Evolutionary conservation across 2,329 filamentous ascomycete genomes (phyloP).

Genomic region (Aspergillus pseudoglaucus): DNA sequence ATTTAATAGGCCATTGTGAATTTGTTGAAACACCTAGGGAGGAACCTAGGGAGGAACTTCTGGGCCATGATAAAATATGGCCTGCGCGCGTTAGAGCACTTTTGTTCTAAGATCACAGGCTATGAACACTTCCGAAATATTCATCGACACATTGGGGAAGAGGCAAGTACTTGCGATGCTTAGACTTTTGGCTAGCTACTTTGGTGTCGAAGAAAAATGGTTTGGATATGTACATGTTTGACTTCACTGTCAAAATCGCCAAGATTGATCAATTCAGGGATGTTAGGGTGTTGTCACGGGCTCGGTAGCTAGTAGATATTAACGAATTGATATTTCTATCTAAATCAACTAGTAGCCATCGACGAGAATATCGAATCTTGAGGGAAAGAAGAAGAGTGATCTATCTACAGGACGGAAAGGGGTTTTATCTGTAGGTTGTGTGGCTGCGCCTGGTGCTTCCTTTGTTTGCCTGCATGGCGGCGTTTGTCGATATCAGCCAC

Average conservation of each 20-base stretch:
- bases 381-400: too few species aligned
- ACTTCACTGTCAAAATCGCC: conserved; percentile 49
- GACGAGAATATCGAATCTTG: conserved; percentile 24
- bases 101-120: neutral
- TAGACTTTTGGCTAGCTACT: conserved; percentile 44
- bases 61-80: conserved; percentile 61
- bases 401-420: too few species aligned
- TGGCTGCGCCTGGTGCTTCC: too few species aligned
- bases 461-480: too few species aligned
- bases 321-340: too few species aligned
- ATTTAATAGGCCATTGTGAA: conserved; percentile 58
- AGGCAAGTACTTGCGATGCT: conserved; percentile 28
- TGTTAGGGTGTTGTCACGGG: conserved; percentile 45
- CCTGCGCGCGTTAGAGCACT: conserved; percentile 29
- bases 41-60: conserved; percentile 53
- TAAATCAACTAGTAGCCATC: too few species aligned
- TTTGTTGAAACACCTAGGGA: conserved; percentile 42
- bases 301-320: too few species aligned
- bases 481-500: too few species aligned
- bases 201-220: conserved; percentile 44
- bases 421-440: too few species aligned
- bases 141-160: conserved; percentile 26
- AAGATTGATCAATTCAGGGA: conserved; percentile 51
- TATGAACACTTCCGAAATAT: conserved; percentile 20
- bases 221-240: conserved; percentile 45